Evolutionary conservation across 495 filamentous ascomycete species (phyloP), one percentile per base, ranked within the genome.

Genomic region (Thermochaetoides thermophila): DNA sequence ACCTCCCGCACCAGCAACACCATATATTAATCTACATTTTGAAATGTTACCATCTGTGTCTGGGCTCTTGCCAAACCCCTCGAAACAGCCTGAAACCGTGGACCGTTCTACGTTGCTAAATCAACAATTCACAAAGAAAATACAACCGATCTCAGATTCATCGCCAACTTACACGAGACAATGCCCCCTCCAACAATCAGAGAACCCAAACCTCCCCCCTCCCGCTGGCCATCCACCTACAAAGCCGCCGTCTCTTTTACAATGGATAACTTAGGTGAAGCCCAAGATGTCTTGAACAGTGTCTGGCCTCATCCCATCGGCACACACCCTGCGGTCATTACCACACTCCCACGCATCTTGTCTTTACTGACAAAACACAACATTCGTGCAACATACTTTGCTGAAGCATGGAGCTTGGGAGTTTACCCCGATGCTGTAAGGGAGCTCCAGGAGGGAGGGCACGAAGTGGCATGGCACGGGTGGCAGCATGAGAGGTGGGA

Each of bases 261-360:
- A 2, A 45, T 57, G 45, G 54, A 57, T 49, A 57, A 57, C 36
- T 42, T 57, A 9, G 54, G 54, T 32, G 54, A 57, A 49, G 54
- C 54, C n/a, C 49, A 53, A 31, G 52, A 53, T 32, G 46, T 57
- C 12, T 32, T 44, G 29, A 30, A 34, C 7, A 35, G 35, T 35
- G 17, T 38, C 22, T 57, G 54, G 52, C 23, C 38, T 0, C 27
- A 39, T 15, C 46, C 51, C 9, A 37, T 46, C 32, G 54, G 54
- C 17, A 48, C 35, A 8, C 50, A 54, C 44, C 43, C 38, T 5
- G 33, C 48, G 5, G 39, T 52, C n/a, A 45, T 31, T n/a, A 30
- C 34, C 33, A 32, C 42, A 23, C 40, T 57, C 3, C 54, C 54
- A 5, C 52, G 50, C 16, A 55, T 57, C 41, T 47, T 57, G 7